A percentile compares a stretch with the other conserved stretches of the same genome.
Evolutionary conservation across 2,329 filamentous ascomycete species (phyloP).

Genomic region (Ascochyta koolunga): DNA sequence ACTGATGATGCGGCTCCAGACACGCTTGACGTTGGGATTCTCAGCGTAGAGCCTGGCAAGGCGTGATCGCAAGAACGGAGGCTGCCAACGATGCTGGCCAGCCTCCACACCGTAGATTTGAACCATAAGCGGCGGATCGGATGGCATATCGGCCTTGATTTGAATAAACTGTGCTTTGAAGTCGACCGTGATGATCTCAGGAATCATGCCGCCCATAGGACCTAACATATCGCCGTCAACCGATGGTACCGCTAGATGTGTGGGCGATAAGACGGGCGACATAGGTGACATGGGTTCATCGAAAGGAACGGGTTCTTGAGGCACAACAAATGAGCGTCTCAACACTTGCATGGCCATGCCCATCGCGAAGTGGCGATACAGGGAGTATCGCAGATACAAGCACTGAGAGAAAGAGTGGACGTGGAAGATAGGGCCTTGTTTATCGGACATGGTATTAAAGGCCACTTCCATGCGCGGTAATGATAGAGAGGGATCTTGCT

Average conservation of each 20-base stretch:
- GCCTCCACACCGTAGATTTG: conserved; percentile 83
- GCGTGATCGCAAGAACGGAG: conserved; percentile 78
- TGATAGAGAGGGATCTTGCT: conserved; percentile 83
- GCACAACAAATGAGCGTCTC: conserved; percentile 50
- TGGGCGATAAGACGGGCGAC: conserved; percentile 21
- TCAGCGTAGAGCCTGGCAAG: conserved; percentile 86
- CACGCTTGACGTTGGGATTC: conserved; percentile 77
- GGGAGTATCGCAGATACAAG: conserved; percentile 83
- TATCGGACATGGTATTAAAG: conserved; percentile 83
- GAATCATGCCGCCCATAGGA: conserved; percentile 31
- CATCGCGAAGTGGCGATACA: conserved; percentile 90
- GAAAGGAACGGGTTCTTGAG: conserved; percentile 16
- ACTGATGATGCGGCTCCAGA: conserved; percentile 87
- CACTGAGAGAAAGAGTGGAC: conserved; percentile 81
- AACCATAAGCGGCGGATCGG: conserved; percentile 89
- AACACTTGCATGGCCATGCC: conserved; percentile 81
- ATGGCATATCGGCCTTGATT: conserved; percentile 85
- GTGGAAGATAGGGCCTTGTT: conserved; percentile 85
- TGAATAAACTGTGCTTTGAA: conserved; percentile 82
- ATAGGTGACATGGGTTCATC: conserved; percentile 18
- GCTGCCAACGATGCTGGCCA: conserved; percentile 85
- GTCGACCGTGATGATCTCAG: conserved; percentile 80
- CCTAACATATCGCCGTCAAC: conserved; percentile 39
- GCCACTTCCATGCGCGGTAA: conserved; percentile 87
- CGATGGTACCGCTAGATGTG: conserved; percentile 42